phyloP scores from a whole-genome alignment of 345 rosid species.

The Passiflora organensis region DNA sequence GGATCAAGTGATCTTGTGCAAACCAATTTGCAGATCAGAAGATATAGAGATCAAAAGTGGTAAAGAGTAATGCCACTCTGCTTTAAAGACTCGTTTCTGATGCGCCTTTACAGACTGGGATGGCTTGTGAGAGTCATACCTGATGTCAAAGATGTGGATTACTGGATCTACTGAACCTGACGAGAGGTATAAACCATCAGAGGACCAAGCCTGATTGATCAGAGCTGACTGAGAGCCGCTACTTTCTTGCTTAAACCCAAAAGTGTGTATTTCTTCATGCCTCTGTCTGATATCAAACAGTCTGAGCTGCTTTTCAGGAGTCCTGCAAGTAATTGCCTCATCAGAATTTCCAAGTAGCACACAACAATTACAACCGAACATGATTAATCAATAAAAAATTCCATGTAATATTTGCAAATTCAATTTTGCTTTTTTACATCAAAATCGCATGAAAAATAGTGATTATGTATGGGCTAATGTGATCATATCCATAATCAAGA shows the following conservation, averaged over 20 bases:
- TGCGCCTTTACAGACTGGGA: constrained; percentile 84
- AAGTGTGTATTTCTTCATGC: constrained; percentile 70
- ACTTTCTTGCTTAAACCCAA: constrained; percentile 93
- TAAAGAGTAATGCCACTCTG: constrained; percentile 65
- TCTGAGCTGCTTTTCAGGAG: constrained; percentile 72
- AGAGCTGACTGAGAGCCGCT: constrained; percentile 89
- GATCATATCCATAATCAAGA: not conserved
- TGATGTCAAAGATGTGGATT: constrained; percentile 81
- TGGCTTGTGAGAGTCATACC: constrained; percentile 68
- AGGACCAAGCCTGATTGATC: constrained; percentile 91
- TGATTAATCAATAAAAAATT: constrained; percentile 26
- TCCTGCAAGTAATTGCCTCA: constrained; percentile 35
- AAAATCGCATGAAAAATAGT: too few relatives aligned
- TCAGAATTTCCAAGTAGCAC: not conserved
- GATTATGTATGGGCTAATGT: not conserved
- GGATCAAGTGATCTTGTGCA: constrained; percentile 45
- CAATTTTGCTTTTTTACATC: too few relatives aligned
- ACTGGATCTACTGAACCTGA: constrained; percentile 94
- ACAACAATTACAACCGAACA: constrained; percentile 21
- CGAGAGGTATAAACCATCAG: constrained; percentile 68
- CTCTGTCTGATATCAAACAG: constrained; percentile 73
- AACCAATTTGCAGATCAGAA: constrained; percentile 74
- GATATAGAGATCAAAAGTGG: constrained; percentile 83
- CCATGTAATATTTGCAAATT: too few relatives aligned
- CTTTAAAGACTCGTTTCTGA: constrained; percentile 80